Evolutionary conservation across 805 yeast species (phyloP).

Genomic region (Metschnikowia noctiluminum): DNA sequence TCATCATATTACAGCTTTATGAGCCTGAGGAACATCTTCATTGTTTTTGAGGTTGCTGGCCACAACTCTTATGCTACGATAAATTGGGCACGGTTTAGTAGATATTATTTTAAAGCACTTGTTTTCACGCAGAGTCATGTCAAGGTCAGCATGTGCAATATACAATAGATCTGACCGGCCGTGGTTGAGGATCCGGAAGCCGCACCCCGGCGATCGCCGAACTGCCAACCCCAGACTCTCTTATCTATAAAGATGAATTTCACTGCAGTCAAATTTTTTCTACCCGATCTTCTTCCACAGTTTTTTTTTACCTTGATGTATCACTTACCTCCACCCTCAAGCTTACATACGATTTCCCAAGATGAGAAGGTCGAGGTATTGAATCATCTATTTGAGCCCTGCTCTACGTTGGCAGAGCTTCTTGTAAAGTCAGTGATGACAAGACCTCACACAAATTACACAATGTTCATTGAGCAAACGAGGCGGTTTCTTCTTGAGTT

Average conservation of each 20-base stretch:
- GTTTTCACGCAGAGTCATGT: too few relatives aligned
- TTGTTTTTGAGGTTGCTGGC: too few relatives aligned
- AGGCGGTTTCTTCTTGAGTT: conserved; percentile 37
- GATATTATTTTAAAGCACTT: too few relatives aligned
- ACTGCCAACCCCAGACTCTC: conserved; percentile 2
- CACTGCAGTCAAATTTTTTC: too few relatives aligned
- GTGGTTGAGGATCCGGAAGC: neutral
- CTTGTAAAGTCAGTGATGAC: conserved; percentile 28
- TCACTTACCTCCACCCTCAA: conserved; percentile 10
- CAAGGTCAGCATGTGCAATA: too few relatives aligned
- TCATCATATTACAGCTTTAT: too few relatives aligned
- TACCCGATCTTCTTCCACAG: neutral
- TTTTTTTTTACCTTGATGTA: conserved; percentile 1
- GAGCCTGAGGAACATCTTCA: too few relatives aligned
- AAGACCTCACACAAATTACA: conserved; percentile 19
- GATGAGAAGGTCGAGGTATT: conserved; percentile 38
- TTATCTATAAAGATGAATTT: neutral
- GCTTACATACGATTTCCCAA: conserved; percentile 14
- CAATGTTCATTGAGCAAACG: conserved; percentile 43
- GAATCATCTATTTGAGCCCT: conserved; percentile 64
- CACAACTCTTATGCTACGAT: too few relatives aligned
- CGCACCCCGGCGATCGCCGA: conserved; percentile 10
- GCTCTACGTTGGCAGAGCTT: conserved; percentile 42
- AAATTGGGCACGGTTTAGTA: too few relatives aligned
- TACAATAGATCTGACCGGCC: too few relatives aligned